These are phyloP conservation scores for Boeremia exigua DNA, from an alignment of 2,329 filamentous ascomycete genomes.

Conservation along the genomic window DNA sequence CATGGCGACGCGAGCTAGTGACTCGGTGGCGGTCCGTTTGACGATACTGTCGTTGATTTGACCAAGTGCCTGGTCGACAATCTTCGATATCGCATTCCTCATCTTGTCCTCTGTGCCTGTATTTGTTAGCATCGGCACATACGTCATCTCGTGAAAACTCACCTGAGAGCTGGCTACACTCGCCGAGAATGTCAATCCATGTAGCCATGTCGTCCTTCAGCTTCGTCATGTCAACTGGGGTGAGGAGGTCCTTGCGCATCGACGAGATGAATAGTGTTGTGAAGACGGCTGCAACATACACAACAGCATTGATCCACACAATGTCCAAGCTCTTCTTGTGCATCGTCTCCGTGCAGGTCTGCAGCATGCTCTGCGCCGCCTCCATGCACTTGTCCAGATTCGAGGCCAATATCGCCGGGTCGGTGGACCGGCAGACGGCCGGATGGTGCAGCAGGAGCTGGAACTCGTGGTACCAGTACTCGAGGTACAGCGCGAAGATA, in stretches of 20 bases:
- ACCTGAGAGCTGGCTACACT: conserved; percentile 72
- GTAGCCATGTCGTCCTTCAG: conserved; percentile 71
- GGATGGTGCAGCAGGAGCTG: conserved; percentile 61
- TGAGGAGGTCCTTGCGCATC: conserved; percentile 68
- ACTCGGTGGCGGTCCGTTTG: conserved; percentile 53
- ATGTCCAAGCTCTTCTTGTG: conserved; percentile 74
- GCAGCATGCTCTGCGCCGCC: conserved; percentile 68
- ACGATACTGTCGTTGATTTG: conserved; percentile 55
- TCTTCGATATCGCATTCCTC: conserved; percentile 55
- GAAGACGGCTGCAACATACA: conserved; percentile 76
- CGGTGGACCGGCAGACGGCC: conserved; percentile 56
- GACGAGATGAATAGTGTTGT: conserved; percentile 73
- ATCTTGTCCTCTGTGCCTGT: conserved; percentile 57
- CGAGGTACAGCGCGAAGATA: conserved; percentile 57
- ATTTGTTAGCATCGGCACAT: neutral
- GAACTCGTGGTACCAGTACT: conserved; percentile 57
- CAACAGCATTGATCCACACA: conserved; percentile 76
- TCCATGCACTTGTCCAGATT: conserved; percentile 67
- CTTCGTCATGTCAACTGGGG: conserved; percentile 62
- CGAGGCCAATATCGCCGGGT: conserved; percentile 66
- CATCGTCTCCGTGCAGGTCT: conserved; percentile 64
- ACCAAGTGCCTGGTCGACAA: conserved; percentile 57
- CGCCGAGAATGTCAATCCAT: conserved; percentile 72
- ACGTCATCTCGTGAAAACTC: conserved; percentile 33
- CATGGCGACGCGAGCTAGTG: conserved; percentile 48